Evolutionary conservation across 1,284 basidiomycete genomes (phyloP), one percentile per base, ranked within the genome.

Genomic region (Fomitopsis pinicola): DNA sequence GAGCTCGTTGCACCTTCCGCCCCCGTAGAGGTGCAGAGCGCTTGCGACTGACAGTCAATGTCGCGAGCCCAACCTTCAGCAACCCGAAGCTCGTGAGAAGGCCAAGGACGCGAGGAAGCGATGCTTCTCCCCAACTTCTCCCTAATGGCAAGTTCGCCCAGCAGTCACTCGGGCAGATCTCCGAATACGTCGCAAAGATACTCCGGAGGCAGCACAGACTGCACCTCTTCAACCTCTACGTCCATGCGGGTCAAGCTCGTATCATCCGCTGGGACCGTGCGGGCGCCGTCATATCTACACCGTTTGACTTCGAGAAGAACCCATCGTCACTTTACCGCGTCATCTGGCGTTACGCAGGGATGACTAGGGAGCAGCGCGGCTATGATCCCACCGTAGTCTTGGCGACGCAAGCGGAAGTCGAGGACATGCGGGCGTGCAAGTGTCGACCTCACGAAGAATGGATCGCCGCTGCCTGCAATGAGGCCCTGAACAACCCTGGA

Each of bases 251-350:
- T 33, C 35, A 35, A 26, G 66, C 65, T 14, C 63, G 66, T 5
- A 40, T 67, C 36, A 36, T 66, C 9, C 64, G 58, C 28, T 66
- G 64, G 63, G 67, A 68, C 53, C 63, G 59, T 19, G 61, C 63
- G n/a, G 66, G 64, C 2, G 59, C 60, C 44, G 62, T 65, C 22
- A 57, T 64, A 36, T 57, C 63, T 2, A 42, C 58, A 22, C 33
- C 33, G 14, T 64, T 68, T 59, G 36, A 66, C 55, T 64, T 62
- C 58, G 50, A 52, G n/a, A 22, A 58, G 17, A 10, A 62, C 5
- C 62, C 62, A 3, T 26, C 36, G 3, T 5, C 54, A 6, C 59
- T 68, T 8, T 33, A 42, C 26, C 45, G 62, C 17, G 64, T 67
- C 55, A 42, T 67, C 9, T 63, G 60, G 59, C 60, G 64, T 1